phyloP scores from a whole-genome alignment of 768 basidiomycete genomes.

The Termitomyces sp. region DNA sequence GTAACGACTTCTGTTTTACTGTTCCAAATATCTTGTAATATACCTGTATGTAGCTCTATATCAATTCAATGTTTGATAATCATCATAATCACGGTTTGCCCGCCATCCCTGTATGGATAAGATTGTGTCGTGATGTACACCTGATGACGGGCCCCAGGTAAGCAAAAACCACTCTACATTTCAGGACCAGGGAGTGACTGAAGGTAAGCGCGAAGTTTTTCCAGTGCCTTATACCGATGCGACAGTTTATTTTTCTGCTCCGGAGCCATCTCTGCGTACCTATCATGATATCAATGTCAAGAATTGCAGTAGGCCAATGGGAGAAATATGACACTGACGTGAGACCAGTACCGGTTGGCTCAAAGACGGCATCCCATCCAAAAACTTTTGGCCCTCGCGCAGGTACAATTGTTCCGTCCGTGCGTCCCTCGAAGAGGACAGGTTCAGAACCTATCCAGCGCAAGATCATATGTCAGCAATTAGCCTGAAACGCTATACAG shows the following conservation, averaged over 20 bases:
- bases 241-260: constrained; percentile 70
- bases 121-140: not conserved
- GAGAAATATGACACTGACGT: constrained; percentile 52
- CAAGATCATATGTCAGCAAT: not conserved
- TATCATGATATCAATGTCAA: constrained; percentile 19
- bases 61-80: not conserved
- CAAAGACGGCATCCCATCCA: constrained; percentile 90
- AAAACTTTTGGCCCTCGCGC: constrained; percentile 76
- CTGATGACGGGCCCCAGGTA: not conserved
- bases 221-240: constrained; percentile 72
- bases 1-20: no score
- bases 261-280: constrained; percentile 74
- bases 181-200: constrained; percentile 25
- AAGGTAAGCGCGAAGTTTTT: constrained; percentile 55
- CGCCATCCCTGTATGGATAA: not conserved
- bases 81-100: not conserved
- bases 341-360: constrained; percentile 68
- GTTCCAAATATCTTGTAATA: not conserved
- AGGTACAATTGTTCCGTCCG: constrained; percentile 86
- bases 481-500: no score
- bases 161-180: no score
- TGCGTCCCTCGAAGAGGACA: constrained; percentile 74
- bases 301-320: not conserved
- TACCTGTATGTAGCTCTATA: not conserved
- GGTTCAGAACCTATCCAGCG: constrained; percentile 58